These are phyloP conservation scores for Solanum sitiens DNA, from an alignment of 257 asterid species.

Conservation along the genomic window DNA sequence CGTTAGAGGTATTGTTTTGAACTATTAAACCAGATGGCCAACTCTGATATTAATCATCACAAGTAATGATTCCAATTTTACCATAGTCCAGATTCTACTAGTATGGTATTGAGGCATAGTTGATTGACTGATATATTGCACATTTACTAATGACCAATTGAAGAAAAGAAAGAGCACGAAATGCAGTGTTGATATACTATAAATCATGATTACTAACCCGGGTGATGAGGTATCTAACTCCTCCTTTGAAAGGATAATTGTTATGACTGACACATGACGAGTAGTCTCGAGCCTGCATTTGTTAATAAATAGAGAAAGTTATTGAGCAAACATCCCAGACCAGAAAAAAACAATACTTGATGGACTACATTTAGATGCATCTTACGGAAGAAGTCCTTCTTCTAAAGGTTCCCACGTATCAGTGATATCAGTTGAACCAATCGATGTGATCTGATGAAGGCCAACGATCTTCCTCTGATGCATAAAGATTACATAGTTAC, in stretches of 20 bases:
- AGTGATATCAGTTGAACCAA: constrained; percentile 10
- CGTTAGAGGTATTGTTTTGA: not conserved
- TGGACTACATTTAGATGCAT: not conserved
- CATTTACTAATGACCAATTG: not conserved
- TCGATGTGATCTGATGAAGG: constrained; percentile 9
- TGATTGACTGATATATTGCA: not conserved
- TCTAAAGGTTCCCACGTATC: constrained; percentile 15
- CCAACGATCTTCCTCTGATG: constrained; percentile 4
- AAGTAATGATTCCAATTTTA: not conserved
- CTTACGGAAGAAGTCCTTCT: constrained; percentile 13
- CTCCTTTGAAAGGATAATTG: constrained; percentile 7
- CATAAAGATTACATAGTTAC: not conserved
- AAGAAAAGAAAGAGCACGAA: not conserved
- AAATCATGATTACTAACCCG: constrained; percentile 1
- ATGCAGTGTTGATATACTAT: not conserved
- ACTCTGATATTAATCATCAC: not conserved
- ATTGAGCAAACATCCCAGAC: not conserved
- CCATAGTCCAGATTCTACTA: not conserved
- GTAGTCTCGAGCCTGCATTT: constrained; percentile 8
- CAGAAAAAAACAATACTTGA: not conserved
- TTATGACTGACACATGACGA: constrained; percentile 11
- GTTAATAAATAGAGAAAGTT: not conserved
- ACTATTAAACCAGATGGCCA: not conserved
- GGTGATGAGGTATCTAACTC: not conserved
- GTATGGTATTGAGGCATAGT: not conserved